A percentile compares a stretch with the other conserved stretches of the same genome.
Conservation (phyloP, 2,329 filamentous ascomycete species). For the Magnaporthiopsis poae region DNA sequence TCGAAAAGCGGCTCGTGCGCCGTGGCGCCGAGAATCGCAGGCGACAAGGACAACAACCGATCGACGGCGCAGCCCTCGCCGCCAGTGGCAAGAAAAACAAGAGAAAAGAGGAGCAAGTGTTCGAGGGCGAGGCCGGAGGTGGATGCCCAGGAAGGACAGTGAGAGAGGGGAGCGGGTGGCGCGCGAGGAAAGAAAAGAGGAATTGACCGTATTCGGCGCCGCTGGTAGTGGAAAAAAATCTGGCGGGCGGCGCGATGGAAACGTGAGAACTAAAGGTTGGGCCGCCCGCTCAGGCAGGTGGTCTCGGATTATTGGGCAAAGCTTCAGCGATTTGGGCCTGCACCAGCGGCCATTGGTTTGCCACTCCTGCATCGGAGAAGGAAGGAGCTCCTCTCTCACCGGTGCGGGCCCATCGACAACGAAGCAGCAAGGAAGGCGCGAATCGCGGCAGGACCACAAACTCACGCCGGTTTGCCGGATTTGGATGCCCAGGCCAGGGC, state of each 20-base stretch:
- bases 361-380: background rate
- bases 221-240: no score
- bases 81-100: no score
- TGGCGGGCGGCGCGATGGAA: background rate
- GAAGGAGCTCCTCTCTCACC: background rate
- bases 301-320: background rate
- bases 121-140: no score
- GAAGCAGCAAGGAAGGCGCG: no score
- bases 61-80: no score
- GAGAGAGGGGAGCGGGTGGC: no score
- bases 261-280: background rate
- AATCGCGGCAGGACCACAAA: background rate
- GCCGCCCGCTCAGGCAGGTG: no score
- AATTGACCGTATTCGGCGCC: no score
- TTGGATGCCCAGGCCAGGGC: background rate
- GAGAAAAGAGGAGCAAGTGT: no score
- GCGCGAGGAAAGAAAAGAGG: no score
- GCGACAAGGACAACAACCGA: background rate
- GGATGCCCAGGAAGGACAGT: no score
- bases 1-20: no score
- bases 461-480: background rate
- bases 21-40: background rate
- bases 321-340: background rate
- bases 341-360: background rate
- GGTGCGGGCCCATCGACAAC: background rate